Percentiles rank a stretch among this genome's conserved stretches.
These are phyloP conservation scores for Jaltomata sinuosa DNA, from an alignment of 257 asterid genomes.

Conservation along the genomic window DNA sequence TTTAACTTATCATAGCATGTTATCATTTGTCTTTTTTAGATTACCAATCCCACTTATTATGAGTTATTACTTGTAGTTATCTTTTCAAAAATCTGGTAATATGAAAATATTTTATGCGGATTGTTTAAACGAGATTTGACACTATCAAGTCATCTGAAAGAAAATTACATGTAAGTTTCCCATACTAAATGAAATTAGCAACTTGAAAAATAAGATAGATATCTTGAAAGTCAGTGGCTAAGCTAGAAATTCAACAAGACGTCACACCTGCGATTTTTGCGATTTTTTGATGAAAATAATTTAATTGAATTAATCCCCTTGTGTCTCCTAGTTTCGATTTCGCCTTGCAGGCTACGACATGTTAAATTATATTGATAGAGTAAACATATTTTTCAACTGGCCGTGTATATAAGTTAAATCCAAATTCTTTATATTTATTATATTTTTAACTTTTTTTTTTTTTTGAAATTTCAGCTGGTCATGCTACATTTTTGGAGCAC, in stretches of 20 bases:
- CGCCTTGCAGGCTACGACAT: not conserved
- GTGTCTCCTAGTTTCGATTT: too few species aligned
- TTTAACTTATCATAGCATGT: not conserved
- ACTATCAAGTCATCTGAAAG: not conserved
- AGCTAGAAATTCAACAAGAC: not conserved
- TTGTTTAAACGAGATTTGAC: not conserved
- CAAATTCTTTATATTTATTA: not conserved
- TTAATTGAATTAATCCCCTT: too few species aligned
- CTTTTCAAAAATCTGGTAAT: not conserved
- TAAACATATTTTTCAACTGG: not conserved
- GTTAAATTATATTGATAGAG: not conserved
- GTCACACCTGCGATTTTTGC: too few species aligned
- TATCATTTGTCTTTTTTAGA: not conserved
- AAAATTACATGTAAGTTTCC: not conserved
- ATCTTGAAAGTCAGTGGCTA: fast-evolving
- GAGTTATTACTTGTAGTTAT: not conserved
- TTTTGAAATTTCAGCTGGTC: constrained; percentile 55
- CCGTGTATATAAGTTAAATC: not conserved
- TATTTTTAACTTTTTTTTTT: not conserved
- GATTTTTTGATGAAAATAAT: too few species aligned
- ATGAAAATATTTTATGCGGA: too few species aligned
- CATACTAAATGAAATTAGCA: not conserved
- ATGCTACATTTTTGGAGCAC: constrained; percentile 71
- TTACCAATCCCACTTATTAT: not conserved
- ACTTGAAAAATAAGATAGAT: not conserved